phyloP scores from a whole-genome alignment of 805 yeast genomes.

The Lipomyces kockii region DNA sequence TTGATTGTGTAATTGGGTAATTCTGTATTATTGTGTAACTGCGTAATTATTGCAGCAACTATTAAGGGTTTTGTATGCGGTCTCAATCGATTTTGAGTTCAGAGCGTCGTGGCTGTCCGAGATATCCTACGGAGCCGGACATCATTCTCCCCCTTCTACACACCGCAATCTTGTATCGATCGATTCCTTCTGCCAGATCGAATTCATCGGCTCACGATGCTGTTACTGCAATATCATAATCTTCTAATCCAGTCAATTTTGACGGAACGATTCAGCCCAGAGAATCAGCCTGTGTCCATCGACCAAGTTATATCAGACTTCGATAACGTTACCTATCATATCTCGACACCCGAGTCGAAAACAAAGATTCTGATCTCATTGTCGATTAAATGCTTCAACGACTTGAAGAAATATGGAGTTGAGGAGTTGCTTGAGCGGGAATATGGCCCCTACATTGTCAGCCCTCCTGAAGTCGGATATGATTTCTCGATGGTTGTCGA shows the following conservation, averaged over 20 bases:
- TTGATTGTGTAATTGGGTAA: too few relatives aligned
- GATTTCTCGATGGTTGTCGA: constrained; percentile 78
- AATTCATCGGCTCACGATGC: constrained; percentile 53
- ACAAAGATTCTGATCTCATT: constrained; percentile 67
- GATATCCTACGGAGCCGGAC: neutral
- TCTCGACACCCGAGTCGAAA: constrained; percentile 84
- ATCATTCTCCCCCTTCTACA: neutral
- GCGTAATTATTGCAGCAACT: too few relatives aligned
- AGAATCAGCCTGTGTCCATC: constrained; percentile 49
- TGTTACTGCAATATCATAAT: constrained; percentile 84
- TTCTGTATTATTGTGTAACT: too few relatives aligned
- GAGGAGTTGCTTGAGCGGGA: constrained; percentile 52
- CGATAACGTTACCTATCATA: constrained; percentile 92
- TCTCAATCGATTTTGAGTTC: neutral
- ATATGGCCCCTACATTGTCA: constrained; percentile 53
- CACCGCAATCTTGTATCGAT: neutral
- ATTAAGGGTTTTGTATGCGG: neutral
- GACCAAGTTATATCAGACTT: constrained; percentile 94
- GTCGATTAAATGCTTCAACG: constrained; percentile 76
- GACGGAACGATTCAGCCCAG: constrained; percentile 63
- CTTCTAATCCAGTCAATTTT: constrained; percentile 80
- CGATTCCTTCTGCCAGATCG: neutral
- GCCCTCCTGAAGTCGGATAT: constrained; percentile 73
- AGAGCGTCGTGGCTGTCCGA: neutral
- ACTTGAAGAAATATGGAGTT: constrained; percentile 67